Base-by-base conservation (phyloP, 805 yeast species). In the Candida incommunis region DNA sequence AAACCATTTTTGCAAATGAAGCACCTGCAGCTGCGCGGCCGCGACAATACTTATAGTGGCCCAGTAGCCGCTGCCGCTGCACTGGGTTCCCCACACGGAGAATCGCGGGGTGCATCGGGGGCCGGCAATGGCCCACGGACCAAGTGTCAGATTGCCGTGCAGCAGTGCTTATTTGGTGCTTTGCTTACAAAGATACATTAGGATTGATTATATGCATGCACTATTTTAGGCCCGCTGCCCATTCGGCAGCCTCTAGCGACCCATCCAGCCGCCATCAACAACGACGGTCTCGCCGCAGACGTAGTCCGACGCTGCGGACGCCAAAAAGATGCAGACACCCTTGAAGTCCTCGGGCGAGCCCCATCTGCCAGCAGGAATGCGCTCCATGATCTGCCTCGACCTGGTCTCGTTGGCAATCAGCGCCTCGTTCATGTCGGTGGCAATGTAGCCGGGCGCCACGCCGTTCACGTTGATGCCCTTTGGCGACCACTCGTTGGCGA, bases 261-360 rank as follows among this genome's bases (percentile, higher is more conserved):
- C 67, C 64, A 66, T 58, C 68, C 69, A 75, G 29, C 79, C 80
- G 46, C 80, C 80, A 51, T 75, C 80, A 41, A 75, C 78, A 47
- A 62, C 57, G 40, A 75, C 50, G 48, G 68, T 69, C 44, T 74
- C 70, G 35, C 80, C 80, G 46, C 69, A 65, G 42, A 75, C 67
- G 57, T 66, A 75, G 42, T 70, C 66, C 40, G 74, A 60, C 7
- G 78, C 80, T 41, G 63, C 66, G 24, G 74, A 64, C 23, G 75
- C 72, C 48, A 75, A 60, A 58, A 67, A 69, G 25, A 68, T 64
- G 16, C 46, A 57, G 2, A 68, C 64, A 1, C 71, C 76, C 53
- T 63, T 69, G 52, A 71, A 69, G 50, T 72, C 77, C 4, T 64
- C 70, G 1, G 71, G 67, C 2, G 47, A 44, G n/a, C 77, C 76